phyloP scores from a whole-genome alignment of 192 early-diverging fungal genomes.

The Geranomyces michiganensis region DNA sequence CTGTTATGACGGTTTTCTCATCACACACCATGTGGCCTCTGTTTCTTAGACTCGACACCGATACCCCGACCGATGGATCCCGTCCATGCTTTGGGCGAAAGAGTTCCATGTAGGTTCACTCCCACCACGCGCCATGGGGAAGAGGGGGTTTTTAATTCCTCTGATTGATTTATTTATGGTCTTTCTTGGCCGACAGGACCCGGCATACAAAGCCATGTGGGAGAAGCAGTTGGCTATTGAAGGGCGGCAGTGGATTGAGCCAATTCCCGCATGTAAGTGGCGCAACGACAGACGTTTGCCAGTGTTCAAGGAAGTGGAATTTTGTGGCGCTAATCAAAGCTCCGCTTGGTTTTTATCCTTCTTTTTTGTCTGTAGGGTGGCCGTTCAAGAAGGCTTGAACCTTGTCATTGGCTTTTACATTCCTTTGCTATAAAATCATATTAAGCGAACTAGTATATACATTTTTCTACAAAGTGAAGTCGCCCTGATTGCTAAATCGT shows the following conservation, averaged over 20 bases:
- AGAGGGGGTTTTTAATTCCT: not conserved
- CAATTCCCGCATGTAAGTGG: slow-evolving; percentile 46
- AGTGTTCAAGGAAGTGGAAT: too few relatives aligned
- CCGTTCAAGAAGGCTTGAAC: slow-evolving; percentile 31
- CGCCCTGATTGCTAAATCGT: slow-evolving; percentile 52
- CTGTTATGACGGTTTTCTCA: not conserved
- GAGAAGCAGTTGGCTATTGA: slow-evolving; percentile 53
- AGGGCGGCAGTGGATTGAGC: slow-evolving; percentile 61
- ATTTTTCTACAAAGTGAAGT: not conserved
- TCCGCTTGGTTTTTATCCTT: too few relatives aligned
- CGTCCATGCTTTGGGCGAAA: slow-evolving; percentile 59
- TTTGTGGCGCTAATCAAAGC: too few relatives aligned
- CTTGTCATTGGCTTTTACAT: not conserved
- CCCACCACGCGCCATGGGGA: too few relatives aligned
- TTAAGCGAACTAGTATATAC: too few relatives aligned
- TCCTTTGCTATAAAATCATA: slow-evolving; percentile 1
- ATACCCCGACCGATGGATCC: slow-evolving; percentile 60
- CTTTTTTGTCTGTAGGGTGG: slow-evolving; percentile 19
- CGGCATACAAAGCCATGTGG: slow-evolving; percentile 48
- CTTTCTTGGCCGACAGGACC: slow-evolving; percentile 47
- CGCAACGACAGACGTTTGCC: not conserved
- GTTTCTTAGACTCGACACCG: slow-evolving; percentile 43
- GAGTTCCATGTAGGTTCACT: slow-evolving; percentile 60
- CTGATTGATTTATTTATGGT: not conserved
- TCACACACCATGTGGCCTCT: not conserved